These are phyloP conservation scores for Aspergillus costaricaensis DNA, from an alignment of 2,329 filamentous ascomycete genomes.

Conservation along the genomic window DNA sequence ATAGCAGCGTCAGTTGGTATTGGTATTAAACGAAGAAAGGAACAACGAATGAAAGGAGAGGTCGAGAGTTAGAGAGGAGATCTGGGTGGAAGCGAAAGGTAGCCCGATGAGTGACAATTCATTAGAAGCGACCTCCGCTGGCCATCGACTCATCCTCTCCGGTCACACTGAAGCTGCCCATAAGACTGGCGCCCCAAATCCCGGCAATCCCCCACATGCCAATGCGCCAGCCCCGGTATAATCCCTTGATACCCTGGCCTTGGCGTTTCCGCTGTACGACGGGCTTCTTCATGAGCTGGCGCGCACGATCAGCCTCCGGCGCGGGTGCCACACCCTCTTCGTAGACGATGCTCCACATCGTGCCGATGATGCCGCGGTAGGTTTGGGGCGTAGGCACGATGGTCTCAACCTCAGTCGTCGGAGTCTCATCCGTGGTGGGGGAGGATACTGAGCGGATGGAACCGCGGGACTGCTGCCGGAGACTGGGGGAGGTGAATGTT, in stretches of 20 bases:
- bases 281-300: constrained; percentile 39
- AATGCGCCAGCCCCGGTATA: constrained; percentile 61
- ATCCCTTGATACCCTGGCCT: constrained; percentile 57
- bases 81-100: background rate
- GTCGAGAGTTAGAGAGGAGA: background rate
- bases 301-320: constrained; percentile 49
- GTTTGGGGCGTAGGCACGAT: constrained; percentile 74
- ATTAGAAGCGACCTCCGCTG: constrained; percentile 37
- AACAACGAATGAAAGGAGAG: background rate
- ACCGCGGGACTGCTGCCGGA: constrained; percentile 37
- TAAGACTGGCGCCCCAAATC: constrained; percentile 54
- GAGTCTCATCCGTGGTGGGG: constrained; percentile 12
- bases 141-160: constrained; percentile 39
- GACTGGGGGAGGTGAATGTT: constrained; percentile 62
- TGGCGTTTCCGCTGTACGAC: constrained; percentile 46
- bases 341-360: constrained; percentile 81
- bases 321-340: constrained; percentile 68
- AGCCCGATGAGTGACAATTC: background rate
- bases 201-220: constrained; percentile 58
- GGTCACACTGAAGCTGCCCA: constrained; percentile 41
- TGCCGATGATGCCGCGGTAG: constrained; percentile 85
- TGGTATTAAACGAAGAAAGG: constrained; percentile 10
- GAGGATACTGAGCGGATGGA: constrained; percentile 19
- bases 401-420: constrained; percentile 58
- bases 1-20: constrained; percentile 12